Base-by-base conservation (phyloP, 2,329 filamentous ascomycete genomes). In the Huntiella moniliformis region DNA sequence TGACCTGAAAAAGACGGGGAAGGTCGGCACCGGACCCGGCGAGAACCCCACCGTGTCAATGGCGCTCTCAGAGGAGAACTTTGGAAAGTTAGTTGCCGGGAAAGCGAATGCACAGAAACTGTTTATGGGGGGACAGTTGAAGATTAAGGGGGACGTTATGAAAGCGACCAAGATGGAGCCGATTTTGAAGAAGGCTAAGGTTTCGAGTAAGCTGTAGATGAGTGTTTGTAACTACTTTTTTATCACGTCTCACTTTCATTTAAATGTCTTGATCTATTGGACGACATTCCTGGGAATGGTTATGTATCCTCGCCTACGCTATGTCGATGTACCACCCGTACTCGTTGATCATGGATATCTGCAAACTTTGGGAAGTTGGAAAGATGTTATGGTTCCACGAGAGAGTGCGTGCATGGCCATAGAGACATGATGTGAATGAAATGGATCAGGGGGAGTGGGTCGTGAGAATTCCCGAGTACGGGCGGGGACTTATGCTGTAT, bases 41-140 rank as follows among this genome's bases (percentile, higher is more conserved):
- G 74, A 73, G 54, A 94, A 95, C 68, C 78, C 88, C 36, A 84
- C 78, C 60, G 88, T 96, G 50, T 92, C 84, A n/a, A 73, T 96
- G 39, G 63, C 71, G 4, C 74, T 96, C 54, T 82, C 78, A 50
- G 91, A 98, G 52, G 73, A 75, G 48, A 85, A 96, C 64, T 98
- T 98, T 59, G 75, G 67, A 53, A 79, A 81, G 60, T 73, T 98
- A 53, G 78, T 93, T 46, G 58, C 70, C 34, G 91, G 91, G 60
- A 85, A 92, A 69, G 85, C 83, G 56, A 94, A 95, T 60, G 86
- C 91, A 48, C 91, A 98, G 71, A 78, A 79, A 55, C 68, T 98
- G 53, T 95, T 96, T 67, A 96, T 98, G 88, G 75, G 75, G n/a
- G 91, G 91, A 57, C 95, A 94, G 73, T 71, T 98, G 59, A 98